Base-by-base conservation (phyloP, 2,329 filamentous ascomycete species). In the Aspergillus felis region DNA sequence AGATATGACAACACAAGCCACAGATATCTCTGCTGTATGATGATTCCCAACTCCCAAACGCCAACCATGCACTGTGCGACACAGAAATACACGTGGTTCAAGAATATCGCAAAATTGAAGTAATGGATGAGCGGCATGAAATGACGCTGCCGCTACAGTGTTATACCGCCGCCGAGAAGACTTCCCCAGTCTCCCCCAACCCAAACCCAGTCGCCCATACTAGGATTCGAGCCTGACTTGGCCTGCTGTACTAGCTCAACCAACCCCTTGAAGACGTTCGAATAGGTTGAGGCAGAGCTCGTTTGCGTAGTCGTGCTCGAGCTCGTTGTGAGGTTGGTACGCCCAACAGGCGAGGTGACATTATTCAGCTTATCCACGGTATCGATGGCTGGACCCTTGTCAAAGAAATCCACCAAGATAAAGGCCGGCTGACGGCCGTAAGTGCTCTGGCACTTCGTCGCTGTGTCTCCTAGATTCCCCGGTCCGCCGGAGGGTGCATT, bases 321-420 rank as follows among this genome's bases (percentile, higher is more conserved):
- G 24, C 44, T 47, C 10, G 44, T 25, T 47, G 20, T 47, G 10
- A 73, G 60, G 8, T 71, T 60, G 52, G 64, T 74, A 41, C 81
- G 73, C 10, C 81, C 81, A 6, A 78, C 73, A 1, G 78, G 67
- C 28, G 71, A 66, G 6, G 70, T 73, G n/a, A 84, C 77, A 4
- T 77, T 75, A 71, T 93, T 93, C 67, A 91, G 72, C 49, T 66
- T 73, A 73, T 94, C 90, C 2, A 89, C 87, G 0, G 87, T 86
- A 6, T 80, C 78, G 55, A 94, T 84, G 32, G 88, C 84, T 0
- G 87, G 85, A 0, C 87, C 90, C 58, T 86, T 80, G 70, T 90
- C 87, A 72, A 87, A 92, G 72, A 91, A 93, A 73, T 95, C 90
- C 1, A 93, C 89, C 9, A 94, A 80, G 22, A 91, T 81, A 65